Percentiles rank a stretch among this genome's conserved stretches.
Conservation (phyloP, 768 basidiomycete species). For the Leccinum uliginosum region DNA sequence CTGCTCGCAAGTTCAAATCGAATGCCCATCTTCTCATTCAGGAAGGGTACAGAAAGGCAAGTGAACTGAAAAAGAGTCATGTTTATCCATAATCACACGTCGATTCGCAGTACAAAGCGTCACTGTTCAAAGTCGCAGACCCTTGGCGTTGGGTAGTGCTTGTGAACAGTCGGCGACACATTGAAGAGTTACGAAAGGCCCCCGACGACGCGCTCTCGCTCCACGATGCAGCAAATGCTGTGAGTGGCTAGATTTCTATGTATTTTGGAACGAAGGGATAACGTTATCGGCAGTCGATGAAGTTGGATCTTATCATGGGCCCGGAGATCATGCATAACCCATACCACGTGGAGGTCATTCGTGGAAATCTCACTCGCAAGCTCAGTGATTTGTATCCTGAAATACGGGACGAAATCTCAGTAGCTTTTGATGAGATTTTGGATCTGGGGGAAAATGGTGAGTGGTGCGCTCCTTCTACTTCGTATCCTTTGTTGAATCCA, state of each 20-base stretch:
- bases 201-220: slow-evolving; percentile 39
- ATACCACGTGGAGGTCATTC: slow-evolving; percentile 28
- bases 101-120: not conserved
- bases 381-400: not conserved
- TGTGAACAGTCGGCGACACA: not conserved
- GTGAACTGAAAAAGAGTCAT: not conserved
- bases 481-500: not conserved
- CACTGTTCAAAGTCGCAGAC: not conserved
- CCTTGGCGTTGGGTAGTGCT: too few relatives aligned
- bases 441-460: not conserved
- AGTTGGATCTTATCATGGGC: slow-evolving; percentile 37
- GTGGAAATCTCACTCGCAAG: too few relatives aligned
- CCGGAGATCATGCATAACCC: slow-evolving; percentile 25
- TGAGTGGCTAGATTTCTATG: too few relatives aligned
- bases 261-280: not conserved
- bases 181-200: slow-evolving; percentile 30
- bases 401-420: too few relatives aligned
- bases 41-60: slow-evolving; percentile 14
- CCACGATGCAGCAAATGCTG: slow-evolving; percentile 17
- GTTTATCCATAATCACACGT: not conserved
- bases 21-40: slow-evolving; percentile 16
- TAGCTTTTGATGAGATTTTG: too few relatives aligned
- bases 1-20: too few relatives aligned
- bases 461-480: not conserved
- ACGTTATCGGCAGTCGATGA: slow-evolving; percentile 28